phyloP scores from a whole-genome alignment of 225 moss, liverwort and hornwort genomes.

The Physcomitrium patens region DNA sequence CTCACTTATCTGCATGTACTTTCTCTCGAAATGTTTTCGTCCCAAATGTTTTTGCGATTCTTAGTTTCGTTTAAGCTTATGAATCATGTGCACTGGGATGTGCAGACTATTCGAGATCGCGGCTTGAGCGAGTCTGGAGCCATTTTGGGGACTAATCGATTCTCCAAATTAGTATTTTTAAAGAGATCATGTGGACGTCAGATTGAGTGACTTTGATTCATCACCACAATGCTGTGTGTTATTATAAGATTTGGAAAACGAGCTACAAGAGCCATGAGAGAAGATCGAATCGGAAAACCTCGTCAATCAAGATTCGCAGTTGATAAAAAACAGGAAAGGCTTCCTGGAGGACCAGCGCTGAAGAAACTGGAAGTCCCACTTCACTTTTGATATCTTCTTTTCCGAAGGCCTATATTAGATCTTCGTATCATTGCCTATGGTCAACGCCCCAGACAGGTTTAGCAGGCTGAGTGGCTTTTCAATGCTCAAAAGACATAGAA shows the following conservation, averaged over 20 bases:
- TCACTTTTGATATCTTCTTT: slow-evolving; percentile 70
- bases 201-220: slow-evolving; percentile 31
- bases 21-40: no score
- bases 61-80: slow-evolving; percentile 22
- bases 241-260: slow-evolving; percentile 30
- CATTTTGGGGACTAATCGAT: slow-evolving; percentile 36
- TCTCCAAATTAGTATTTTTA: slow-evolving; percentile 25
- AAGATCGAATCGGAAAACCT: slow-evolving; percentile 33
- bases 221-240: slow-evolving; percentile 19
- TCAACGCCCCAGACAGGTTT: slow-evolving; percentile 28
- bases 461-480: slow-evolving; percentile 29
- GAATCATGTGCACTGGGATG: slow-evolving; percentile 21
- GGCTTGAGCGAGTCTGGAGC: slow-evolving; percentile 34
- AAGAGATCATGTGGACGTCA: slow-evolving; percentile 21
- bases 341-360: slow-evolving; percentile 21
- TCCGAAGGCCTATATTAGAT: slow-evolving; percentile 66
- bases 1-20: no score
- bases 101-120: slow-evolving; percentile 41
- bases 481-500: slow-evolving; percentile 49
- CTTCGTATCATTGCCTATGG: slow-evolving; percentile 62
- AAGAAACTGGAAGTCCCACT: slow-evolving; percentile 42
- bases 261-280: slow-evolving; percentile 32
- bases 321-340: slow-evolving; percentile 26
- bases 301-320: slow-evolving; percentile 23
- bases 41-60: no score